Conservation (phyloP, 2,329 filamentous ascomycete species). For the Diplodia scrobiculata region DNA sequence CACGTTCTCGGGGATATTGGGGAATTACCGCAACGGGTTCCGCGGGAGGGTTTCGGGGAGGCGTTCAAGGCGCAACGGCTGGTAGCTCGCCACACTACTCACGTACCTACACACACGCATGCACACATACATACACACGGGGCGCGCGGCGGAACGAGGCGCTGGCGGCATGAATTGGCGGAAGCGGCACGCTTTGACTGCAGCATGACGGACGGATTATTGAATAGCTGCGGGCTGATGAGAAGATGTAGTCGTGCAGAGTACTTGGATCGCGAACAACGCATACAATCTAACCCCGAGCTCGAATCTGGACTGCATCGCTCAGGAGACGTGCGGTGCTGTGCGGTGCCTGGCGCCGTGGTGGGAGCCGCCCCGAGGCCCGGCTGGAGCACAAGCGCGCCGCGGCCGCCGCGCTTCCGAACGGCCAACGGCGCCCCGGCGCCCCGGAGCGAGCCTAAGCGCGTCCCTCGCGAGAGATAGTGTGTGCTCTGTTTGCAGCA, state of each 20-base stretch:
- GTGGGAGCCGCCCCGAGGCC: background rate
- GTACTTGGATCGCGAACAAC: slow-evolving; percentile 23
- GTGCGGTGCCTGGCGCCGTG: slow-evolving; percentile 7
- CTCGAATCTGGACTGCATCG: slow-evolving; percentile 14
- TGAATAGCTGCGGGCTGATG: background rate
- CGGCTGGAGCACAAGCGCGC: background rate
- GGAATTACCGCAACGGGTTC: background rate
- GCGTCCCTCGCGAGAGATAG: background rate
- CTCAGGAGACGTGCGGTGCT: slow-evolving; percentile 12
- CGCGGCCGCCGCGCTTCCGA: background rate
- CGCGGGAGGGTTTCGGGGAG: background rate
- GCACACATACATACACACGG: background rate
- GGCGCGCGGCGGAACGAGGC: slow-evolving; percentile 2
- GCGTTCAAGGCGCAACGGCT: slow-evolving; percentile 16
- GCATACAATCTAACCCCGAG: slow-evolving; percentile 12
- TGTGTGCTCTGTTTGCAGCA: background rate
- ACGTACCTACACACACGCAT: background rate
- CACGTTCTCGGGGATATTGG: background rate
- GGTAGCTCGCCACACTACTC: slow-evolving; percentile 6
- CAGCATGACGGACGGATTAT: background rate
- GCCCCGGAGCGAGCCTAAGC: background rate
- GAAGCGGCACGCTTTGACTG: slow-evolving; percentile 7
- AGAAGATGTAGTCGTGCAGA: slow-evolving; percentile 3
- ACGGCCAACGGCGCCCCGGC: background rate
- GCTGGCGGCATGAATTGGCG: slow-evolving; percentile 13